A percentile compares a stretch with the other conserved stretches of the same genome.
Evolutionary conservation across 2,329 filamentous ascomycete genomes (phyloP).

Genomic region (Fusarium setosum): DNA sequence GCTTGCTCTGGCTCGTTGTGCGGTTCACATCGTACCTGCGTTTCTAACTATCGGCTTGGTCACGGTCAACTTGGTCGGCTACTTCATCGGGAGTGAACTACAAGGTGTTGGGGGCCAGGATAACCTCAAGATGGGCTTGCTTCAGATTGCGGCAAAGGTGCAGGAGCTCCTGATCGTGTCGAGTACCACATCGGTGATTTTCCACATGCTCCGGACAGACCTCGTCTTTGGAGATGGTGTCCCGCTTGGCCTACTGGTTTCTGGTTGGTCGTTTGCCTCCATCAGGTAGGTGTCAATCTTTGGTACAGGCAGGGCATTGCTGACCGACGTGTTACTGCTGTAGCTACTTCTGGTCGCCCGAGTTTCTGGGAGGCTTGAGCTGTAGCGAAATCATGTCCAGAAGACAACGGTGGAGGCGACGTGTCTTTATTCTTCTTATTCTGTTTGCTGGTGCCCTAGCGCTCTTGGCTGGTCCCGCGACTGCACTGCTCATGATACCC

Average conservation of each 20-base stretch:
- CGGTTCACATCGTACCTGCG: not conserved
- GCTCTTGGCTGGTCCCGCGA: constrained; percentile 15
- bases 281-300: constrained; percentile 16
- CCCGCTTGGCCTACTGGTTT: constrained; percentile 12
- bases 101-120: not conserved
- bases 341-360: constrained; percentile 20
- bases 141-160: constrained; percentile 20
- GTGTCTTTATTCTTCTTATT: not conserved
- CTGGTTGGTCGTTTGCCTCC: constrained; percentile 9
- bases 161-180: constrained; percentile 24
- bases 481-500: constrained; percentile 25
- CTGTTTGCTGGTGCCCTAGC: constrained; percentile 7
- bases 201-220: constrained; percentile 10
- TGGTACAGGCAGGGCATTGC: no score
- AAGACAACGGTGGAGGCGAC: not conserved
- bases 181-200: constrained; percentile 9
- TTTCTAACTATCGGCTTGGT: not conserved
- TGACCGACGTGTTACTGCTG: not conserved
- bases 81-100: constrained; percentile 17
- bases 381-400: not conserved
- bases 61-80: not conserved
- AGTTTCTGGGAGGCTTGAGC: constrained; percentile 2
- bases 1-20: constrained; percentile 1
- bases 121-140: constrained; percentile 6
- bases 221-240: constrained; percentile 13